phyloP scores from a whole-genome alignment of 805 yeast genomes.

The Myxozyma geophila region DNA sequence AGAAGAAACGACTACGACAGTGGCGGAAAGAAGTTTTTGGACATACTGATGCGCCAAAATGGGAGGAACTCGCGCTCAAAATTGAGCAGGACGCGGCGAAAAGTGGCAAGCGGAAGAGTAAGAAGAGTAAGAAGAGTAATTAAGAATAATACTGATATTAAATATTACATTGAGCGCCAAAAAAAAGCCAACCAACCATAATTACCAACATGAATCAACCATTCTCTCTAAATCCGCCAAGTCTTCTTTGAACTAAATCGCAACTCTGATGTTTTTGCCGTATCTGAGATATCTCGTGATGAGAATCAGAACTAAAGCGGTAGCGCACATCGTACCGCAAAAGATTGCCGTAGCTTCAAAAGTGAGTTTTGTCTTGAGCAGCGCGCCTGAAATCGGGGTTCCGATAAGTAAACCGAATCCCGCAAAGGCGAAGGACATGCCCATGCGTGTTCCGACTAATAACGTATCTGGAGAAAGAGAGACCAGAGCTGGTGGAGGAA shows the following conservation, averaged over 20 bases:
- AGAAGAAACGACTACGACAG: constrained; percentile 78
- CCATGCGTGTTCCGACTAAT: constrained; percentile 54
- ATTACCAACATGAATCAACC: neutral
- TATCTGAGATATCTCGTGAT: constrained; percentile 9
- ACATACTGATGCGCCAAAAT: constrained; percentile 52
- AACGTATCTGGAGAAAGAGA: constrained; percentile 38
- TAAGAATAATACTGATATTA: neutral
- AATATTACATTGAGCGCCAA: neutral
- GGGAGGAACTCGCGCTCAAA: constrained; percentile 20
- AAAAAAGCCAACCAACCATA: neutral
- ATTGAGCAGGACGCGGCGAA: neutral
- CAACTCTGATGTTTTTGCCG: constrained; percentile 6
- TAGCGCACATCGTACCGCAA: constrained; percentile 28
- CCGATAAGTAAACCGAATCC: constrained; percentile 52
- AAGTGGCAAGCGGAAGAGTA: neutral
- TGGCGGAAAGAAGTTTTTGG: constrained; percentile 88
- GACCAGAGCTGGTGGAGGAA: constrained; percentile 44
- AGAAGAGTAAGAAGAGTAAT: constrained; percentile 3
- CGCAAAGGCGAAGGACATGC: constrained; percentile 60
- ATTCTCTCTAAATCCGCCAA: neutral
- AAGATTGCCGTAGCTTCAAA: constrained; percentile 23
- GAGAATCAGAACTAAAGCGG: constrained; percentile 10
- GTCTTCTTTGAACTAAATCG: neutral
- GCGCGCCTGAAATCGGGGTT: constrained; percentile 44
- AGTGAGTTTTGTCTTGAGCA: constrained; percentile 38